Evolutionary conservation across 495 filamentous ascomycete species (phyloP), one percentile per base, ranked within the genome.

Genomic region (Letharia columbiana): DNA sequence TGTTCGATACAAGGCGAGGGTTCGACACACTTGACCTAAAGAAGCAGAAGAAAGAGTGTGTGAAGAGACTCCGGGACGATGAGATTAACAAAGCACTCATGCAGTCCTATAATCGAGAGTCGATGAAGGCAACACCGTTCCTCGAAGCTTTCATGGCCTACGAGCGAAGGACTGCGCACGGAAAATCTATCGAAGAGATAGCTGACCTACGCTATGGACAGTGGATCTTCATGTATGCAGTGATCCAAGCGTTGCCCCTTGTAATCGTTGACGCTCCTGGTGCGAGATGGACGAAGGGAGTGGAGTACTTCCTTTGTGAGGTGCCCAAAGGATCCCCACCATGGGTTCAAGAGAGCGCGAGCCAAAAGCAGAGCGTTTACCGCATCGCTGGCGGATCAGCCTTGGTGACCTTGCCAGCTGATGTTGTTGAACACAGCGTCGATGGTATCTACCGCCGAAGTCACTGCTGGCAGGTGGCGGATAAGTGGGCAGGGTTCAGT

Each of bases 231-330:
- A 79, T 97, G 56, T 98, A 98, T 74, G 89, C 87, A 35, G 85
- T 96, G 18, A 80, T 98, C 17, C 92, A 98, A 75, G 87, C 91
- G 1, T 84, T 98, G 18, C 95, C 95, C 1, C 85, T 96, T 81
- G 79, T 96, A 7, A 89, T 95, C 2, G 83, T 95, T 37, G 95
- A 98, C 77, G 92, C 91, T 5, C 89, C 89, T 3, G 89, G 85
- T 15, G 75, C 96, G 50, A 82, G 83, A 65, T 93, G 82, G 69
- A 89, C 83, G 0, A 86, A 96, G 40, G 88, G 86, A 6, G 91
- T 96, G 15, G 95, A 97, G 74, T 96, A 98, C 77, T 98, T 97
- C 80, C 83, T 98, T n/a, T 98, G 92, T 76, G 85, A 96, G 73
- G 87, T 91, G 13, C 87, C 92, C 1, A 87, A 89, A 69, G 89